Conservation (phyloP, 2,329 filamentous ascomycete genomes). For the Ilyonectria robusta region DNA sequence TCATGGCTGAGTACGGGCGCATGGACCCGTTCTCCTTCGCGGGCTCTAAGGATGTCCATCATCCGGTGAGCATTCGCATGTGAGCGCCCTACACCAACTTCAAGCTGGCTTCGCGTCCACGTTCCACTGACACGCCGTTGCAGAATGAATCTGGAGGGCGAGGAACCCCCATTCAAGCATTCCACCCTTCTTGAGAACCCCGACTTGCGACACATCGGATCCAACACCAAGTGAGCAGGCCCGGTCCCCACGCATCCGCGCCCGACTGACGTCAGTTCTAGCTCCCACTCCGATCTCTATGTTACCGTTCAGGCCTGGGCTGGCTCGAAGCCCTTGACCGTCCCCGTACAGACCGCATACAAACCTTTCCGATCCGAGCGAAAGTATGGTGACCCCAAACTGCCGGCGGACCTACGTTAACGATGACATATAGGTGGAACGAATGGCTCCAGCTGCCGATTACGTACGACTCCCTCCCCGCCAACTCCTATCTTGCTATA, state of each 20-base stretch:
- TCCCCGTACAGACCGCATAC: constrained; percentile 93
- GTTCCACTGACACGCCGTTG: constrained; percentile 33
- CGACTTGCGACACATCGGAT: constrained; percentile 88
- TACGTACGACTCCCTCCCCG: constrained; percentile 84
- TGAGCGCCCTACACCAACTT: constrained; percentile 46
- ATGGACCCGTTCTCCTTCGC: constrained; percentile 99
- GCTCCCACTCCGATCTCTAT: constrained; percentile 89
- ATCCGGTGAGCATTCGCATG: constrained; percentile 79
- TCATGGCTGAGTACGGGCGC: constrained; percentile 57
- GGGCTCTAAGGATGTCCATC: constrained; percentile 85
- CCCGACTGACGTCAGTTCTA: constrained; percentile 54
- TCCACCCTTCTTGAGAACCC: constrained; percentile 85
- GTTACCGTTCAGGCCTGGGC: constrained; percentile 95
- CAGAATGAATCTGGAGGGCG: constrained; percentile 65
- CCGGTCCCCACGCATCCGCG: neutral
- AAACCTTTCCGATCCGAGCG: constrained; percentile 86
- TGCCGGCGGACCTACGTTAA: constrained; percentile 25
- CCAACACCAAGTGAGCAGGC: constrained; percentile 77
- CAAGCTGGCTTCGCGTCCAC: neutral
- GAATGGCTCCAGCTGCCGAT: constrained; percentile 95
- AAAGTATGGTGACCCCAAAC: constrained; percentile 60
- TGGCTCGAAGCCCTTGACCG: constrained; percentile 93
- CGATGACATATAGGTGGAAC: constrained; percentile 77
- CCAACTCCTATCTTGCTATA: constrained; percentile 87
- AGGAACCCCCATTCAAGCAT: constrained; percentile 57